phyloP scores from a whole-genome alignment of 306 rosid species.

The Delonix regia region DNA sequence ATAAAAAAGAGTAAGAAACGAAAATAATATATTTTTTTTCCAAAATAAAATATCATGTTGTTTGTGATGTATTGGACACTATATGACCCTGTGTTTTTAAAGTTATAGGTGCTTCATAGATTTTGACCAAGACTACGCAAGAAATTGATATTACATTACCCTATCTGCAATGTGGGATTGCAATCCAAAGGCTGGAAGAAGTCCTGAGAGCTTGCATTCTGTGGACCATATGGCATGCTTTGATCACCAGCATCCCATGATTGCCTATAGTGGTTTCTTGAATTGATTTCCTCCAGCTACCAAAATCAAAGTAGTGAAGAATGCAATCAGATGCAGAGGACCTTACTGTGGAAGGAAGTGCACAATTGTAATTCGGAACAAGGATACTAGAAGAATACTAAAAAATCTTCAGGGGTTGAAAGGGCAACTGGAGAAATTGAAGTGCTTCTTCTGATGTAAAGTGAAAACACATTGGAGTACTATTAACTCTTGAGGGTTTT shows the following conservation, averaged over 20 bases:
- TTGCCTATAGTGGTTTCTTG: constrained; percentile 67
- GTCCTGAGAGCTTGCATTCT: constrained; percentile 69
- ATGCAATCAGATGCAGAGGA: constrained; percentile 7
- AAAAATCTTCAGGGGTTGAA: not conserved
- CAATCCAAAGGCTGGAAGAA: constrained; percentile 85
- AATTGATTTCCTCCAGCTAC: constrained; percentile 81
- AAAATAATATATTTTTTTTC: too few relatives aligned
- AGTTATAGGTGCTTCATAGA: not conserved
- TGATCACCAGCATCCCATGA: constrained; percentile 85
- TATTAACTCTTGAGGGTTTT: too few relatives aligned
- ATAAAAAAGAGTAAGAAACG: too few relatives aligned
- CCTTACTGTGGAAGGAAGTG: not conserved
- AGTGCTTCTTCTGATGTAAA: not conserved
- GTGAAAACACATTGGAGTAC: not conserved
- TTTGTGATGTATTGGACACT: not conserved
- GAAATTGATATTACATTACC: constrained; percentile 44
- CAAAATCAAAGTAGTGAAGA: constrained; percentile 15
- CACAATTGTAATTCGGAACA: not conserved
- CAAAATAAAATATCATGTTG: too few relatives aligned
- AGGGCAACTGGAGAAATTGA: not conserved
- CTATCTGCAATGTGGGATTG: constrained; percentile 86
- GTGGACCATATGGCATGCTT: constrained; percentile 64
- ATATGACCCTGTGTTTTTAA: not conserved
- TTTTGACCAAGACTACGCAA: not conserved
- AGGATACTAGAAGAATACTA: not conserved